A percentile compares a stretch with the other conserved stretches of the same genome.
phyloP scores from a whole-genome alignment of 2,329 filamentous ascomycete genomes.

The Neophaeococcomyces mojaviensis region DNA sequence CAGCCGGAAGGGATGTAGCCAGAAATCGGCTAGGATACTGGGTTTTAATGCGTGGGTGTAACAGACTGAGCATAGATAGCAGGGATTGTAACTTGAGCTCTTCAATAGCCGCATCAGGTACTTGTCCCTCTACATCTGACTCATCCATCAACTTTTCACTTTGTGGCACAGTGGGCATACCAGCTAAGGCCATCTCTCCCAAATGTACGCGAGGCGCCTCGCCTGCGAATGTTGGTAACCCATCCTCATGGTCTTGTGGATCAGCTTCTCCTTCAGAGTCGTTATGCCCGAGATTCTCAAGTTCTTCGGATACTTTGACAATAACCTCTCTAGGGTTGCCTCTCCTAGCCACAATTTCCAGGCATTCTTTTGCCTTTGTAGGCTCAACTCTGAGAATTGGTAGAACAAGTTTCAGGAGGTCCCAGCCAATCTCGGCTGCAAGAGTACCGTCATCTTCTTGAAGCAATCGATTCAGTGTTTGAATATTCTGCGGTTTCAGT shows the following conservation, averaged over 20 bases:
- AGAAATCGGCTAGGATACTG: slow-evolving; percentile 58
- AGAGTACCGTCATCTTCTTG: slow-evolving; percentile 56
- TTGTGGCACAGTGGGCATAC: slow-evolving; percentile 14
- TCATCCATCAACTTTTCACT: slow-evolving; percentile 1
- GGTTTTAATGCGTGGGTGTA: slow-evolving; percentile 56
- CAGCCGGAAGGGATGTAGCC: slow-evolving; percentile 56
- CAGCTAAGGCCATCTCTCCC: slow-evolving; percentile 20
- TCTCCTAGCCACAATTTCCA: slow-evolving; percentile 53
- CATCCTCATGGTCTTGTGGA: slow-evolving; percentile 19
- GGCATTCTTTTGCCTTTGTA: slow-evolving; percentile 44
- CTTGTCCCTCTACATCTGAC: slow-evolving; percentile 18
- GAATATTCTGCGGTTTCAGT: slow-evolving; percentile 50
- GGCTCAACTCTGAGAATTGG: slow-evolving; percentile 47
- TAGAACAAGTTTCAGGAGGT: slow-evolving; percentile 54
- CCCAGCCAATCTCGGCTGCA: slow-evolving; percentile 60
- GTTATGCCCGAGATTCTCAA: slow-evolving; percentile 49
- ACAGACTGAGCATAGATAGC: slow-evolving; percentile 46
- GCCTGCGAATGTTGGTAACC: slow-evolving; percentile 21
- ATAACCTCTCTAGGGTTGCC: slow-evolving; percentile 60
- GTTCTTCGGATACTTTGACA: slow-evolving; percentile 54
- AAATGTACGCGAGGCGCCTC: slow-evolving; percentile 24
- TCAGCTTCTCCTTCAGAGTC: slow-evolving; percentile 29
- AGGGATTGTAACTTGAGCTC: slow-evolving; percentile 43
- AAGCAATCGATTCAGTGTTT: slow-evolving; percentile 50
- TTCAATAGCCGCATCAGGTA: slow-evolving; percentile 31